phyloP scores from a whole-genome alignment of 176 grass and related monocot genomes.

The Lolium multiflorum region DNA sequence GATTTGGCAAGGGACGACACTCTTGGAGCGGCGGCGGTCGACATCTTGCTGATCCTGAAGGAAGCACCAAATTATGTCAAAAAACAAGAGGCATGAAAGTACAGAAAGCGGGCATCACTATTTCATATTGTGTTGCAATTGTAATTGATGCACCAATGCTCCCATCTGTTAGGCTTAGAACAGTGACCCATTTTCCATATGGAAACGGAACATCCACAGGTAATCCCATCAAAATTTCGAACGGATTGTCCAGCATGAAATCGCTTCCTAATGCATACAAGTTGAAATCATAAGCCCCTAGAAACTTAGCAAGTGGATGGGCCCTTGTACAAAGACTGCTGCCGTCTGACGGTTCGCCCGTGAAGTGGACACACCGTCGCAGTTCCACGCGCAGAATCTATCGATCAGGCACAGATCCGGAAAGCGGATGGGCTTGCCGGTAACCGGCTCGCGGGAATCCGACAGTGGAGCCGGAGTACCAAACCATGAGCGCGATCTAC shows the following conservation, averaged over 20 bases:
- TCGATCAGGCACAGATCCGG: no score
- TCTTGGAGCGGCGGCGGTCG: conserved; percentile 44
- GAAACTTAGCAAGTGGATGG: background rate
- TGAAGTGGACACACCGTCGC: no score
- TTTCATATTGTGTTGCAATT: no score
- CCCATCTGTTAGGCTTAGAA: background rate
- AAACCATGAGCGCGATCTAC: no score
- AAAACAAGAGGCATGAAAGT: no score
- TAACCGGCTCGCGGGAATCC: no score
- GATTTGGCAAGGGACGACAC: conserved; percentile 36
- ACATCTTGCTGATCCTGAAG: conserved; percentile 20
- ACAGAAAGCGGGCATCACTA: background rate
- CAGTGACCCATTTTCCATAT: background rate
- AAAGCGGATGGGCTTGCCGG: no score
- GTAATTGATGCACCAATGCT: no score
- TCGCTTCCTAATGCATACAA: background rate
- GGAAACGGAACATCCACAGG: background rate
- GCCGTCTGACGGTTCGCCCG: no score
- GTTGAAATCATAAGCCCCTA: background rate
- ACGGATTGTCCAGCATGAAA: background rate
- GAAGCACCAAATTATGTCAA: background rate
- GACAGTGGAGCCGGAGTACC: no score
- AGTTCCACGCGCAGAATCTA: no score
- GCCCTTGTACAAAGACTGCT: background rate
- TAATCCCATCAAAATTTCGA: no score